Base-by-base conservation (phyloP, 257 asterid species). In the Nyctanthes arbortristis region DNA sequence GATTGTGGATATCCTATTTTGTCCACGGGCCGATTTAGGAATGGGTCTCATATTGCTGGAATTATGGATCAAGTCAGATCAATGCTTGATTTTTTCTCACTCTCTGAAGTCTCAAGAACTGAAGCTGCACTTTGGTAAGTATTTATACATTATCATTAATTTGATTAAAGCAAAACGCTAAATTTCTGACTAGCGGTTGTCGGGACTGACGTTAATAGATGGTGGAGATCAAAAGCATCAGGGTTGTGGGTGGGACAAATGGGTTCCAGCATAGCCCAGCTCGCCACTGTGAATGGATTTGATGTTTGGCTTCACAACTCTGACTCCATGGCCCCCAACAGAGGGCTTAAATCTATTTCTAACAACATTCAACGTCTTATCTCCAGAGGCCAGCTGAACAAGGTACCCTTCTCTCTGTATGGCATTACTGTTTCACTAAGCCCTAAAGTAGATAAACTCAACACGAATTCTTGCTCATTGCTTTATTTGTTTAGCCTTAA, bases 211-310 rank as follows among this genome's bases (percentile, higher is more conserved):
- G 68, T 14, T 18, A n/a, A 40, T 29, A 22, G 60, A 89, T 88
- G 94, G 79, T 74, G 70, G 84, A 77, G 73, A 81, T 89, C 8
- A 71, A 67, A 75, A 70, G 83, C 12, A 77, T 93, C 0, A 97
- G 97, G 25, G 93, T 93, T 37, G 83, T 93, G 11, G 99, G 99
- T 0, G 82, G 97, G 99, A 67, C 97, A 89, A 77, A 93, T 93
- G 99, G 99, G 99, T 31, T 77, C 97, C 68, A 96, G 97, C 29
- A 93, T 93, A 0, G 97, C 97, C 13, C 99, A 89, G 65, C 78
- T 93, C 12, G 92, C 91, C 54, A 96, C 91, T 76, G 83, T 82
- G 33, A 75, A 80, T 71, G 94, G 91, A 76, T 71, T 84, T 72
- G 77, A 91, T 61, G 96, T 89, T 2, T 89, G 82, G 81, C 85